Conservation (phyloP, 164 flowering plant species). For the Annona squamosa region DNA sequence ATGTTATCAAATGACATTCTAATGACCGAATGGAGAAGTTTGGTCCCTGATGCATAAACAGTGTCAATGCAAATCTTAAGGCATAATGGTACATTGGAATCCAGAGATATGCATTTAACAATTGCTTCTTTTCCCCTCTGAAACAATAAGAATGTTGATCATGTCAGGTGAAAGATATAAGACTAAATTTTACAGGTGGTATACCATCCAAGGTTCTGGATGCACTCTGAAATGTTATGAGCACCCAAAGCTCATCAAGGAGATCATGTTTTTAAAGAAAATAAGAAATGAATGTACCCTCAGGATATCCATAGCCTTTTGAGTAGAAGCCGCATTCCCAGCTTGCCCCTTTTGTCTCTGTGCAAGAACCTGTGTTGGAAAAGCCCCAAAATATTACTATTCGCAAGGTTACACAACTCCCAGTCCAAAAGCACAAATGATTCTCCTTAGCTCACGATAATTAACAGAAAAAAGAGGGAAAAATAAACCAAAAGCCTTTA, state of each 20-base stretch:
- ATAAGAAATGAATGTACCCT: slow-evolving; percentile 43
- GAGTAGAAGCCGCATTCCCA: slow-evolving; percentile 59
- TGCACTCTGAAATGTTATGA: neutral
- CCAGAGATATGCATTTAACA: neutral
- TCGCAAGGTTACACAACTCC: neutral
- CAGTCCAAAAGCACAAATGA: neutral
- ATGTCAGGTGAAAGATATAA: neutral
- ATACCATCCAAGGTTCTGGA: neutral
- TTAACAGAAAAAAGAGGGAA: neutral
- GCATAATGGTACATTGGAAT: too few species aligned
- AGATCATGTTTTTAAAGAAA: neutral
- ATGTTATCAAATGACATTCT: neutral
- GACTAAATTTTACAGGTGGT: neutral
- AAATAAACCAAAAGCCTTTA: neutral
- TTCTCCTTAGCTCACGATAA: neutral
- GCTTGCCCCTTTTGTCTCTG: slow-evolving; percentile 92
- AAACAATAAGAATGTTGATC: neutral
- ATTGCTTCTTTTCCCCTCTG: neutral
- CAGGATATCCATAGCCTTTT: slow-evolving; percentile 69
- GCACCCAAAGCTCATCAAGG: neutral
- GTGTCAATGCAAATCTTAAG: too few species aligned
- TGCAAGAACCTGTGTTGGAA: slow-evolving; percentile 53
- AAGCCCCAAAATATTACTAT: neutral
- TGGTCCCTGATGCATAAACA: neutral
- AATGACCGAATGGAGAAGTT: neutral